Base-by-base conservation (phyloP, 106 monocot species). In the Dioscorea alata region DNA sequence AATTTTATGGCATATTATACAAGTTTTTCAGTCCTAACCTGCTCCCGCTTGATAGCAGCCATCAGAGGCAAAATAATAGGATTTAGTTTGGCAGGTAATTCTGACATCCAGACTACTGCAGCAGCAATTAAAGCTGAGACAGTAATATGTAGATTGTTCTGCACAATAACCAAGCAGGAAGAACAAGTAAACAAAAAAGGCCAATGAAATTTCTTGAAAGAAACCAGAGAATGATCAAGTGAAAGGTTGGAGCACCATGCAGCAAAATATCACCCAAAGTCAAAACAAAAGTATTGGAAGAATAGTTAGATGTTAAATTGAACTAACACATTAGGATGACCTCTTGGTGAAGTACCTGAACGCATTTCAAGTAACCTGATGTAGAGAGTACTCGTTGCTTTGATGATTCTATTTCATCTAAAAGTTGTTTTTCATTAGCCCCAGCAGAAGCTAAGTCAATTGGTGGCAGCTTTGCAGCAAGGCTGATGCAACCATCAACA, bases 51-150 rank as follows among this genome's bases (percentile, higher is more conserved):
- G 17, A 99, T 63, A 67, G 97, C 85, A 83, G 97, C 89, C 92
- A 92, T 99, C 60, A 99, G 78, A 52, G 97, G 97, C 32, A 99
- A 81, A 92, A 99, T 92, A 19, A 99, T 71, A 66, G 97, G 97
- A 71, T 99, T 99, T 50, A 99, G 79, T 63, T 73, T 92, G 10
- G 86, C 68, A 62, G 97, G 97, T 54, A 99, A 69, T 54, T 85
- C 85, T 58, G 89, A 82, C 76, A 85, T 99, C 97, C 97, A 99
- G 49, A 92, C 86, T 53, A 83, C 79, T 49, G 89, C 86, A 83
- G 89, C 78, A 79, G 97, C 97, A 73, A 87, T 66, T 66, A 89
- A 83, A 17, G 97, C 75, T 48, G 89, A 75, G 58, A 99, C 92
- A 65, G 92, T 79, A 59, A 99, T 74, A 81, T 99, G 97, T 75